These are phyloP conservation scores for Scheffersomyces stambukii DNA, from an alignment of 1,139 yeast genomes.

Conservation along the genomic window DNA sequence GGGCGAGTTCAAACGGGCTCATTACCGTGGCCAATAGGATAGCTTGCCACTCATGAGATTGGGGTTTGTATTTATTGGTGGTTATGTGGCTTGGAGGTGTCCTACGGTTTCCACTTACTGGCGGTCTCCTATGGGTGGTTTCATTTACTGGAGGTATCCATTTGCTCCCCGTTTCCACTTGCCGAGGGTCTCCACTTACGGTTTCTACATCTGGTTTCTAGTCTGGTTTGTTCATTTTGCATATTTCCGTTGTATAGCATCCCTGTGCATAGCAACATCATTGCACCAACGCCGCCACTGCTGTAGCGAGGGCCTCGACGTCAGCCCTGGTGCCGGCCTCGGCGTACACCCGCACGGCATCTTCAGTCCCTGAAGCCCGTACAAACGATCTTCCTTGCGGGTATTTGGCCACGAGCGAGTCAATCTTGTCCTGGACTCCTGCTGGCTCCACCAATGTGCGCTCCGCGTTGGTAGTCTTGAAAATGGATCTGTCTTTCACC, in stretches of 20 bases:
- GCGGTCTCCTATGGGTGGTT: no score
- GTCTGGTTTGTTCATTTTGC: no score
- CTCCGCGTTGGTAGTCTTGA: slow-evolving; percentile 89
- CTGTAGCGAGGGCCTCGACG: slow-evolving; percentile 28
- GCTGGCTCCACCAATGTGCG: slow-evolving; percentile 70
- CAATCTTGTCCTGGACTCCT: slow-evolving; percentile 75
- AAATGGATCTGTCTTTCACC: slow-evolving; percentile 75
- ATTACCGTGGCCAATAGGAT: slow-evolving; percentile 13
- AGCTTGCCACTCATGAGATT: not conserved
- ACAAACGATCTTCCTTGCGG: slow-evolving; percentile 81
- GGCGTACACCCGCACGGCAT: slow-evolving; percentile 93
- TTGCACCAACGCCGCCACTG: no score
- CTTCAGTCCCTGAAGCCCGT: slow-evolving; percentile 97
- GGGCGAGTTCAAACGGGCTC: slow-evolving; percentile 65
- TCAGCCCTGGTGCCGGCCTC: slow-evolving; percentile 59
- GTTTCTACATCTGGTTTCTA: no score
- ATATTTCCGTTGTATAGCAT: no score
- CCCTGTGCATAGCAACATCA: no score
- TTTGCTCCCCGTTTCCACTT: no score
- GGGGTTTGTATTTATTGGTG: not conserved
- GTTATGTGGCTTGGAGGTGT: not conserved
- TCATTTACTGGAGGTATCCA: no score
- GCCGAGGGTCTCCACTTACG: no score
- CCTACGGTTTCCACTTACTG: not conserved
- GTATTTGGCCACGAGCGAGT: slow-evolving; percentile 55